A percentile compares a stretch with the other conserved stretches of the same genome.
phyloP scores from a whole-genome alignment of 768 basidiomycete genomes.

The Phylloporus arenicola region DNA sequence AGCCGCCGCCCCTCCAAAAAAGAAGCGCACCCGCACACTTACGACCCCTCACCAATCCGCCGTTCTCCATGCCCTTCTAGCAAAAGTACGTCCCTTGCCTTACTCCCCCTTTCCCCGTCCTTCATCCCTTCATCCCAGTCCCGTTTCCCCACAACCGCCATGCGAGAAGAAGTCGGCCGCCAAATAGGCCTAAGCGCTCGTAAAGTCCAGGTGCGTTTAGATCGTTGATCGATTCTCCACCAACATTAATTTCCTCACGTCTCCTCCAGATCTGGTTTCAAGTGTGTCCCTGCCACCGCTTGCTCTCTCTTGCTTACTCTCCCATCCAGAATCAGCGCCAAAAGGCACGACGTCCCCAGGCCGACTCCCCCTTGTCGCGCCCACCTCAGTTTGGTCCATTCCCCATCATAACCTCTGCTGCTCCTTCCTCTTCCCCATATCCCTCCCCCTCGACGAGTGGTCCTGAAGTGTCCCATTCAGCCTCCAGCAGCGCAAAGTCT shows the following conservation, averaged over 20 bases:
- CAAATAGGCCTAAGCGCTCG: conserved; percentile 85
- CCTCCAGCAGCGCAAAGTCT: conserved; percentile 11
- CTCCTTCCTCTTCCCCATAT: conserved; percentile 19
- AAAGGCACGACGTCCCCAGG: conserved; percentile 74
- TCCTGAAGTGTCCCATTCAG: conserved; percentile 13
- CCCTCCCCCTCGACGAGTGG: conserved; percentile 5
- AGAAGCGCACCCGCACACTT: conserved; percentile 79
- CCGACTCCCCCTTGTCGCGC: conserved; percentile 49
- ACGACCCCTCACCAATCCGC: conserved; percentile 87
- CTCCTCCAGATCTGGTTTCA: conserved; percentile 79
- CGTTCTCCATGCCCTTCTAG: conserved; percentile 81
- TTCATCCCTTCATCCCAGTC: conserved; percentile 45
- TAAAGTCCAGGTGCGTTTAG: conserved; percentile 73
- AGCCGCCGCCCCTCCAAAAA: conserved; percentile 34
- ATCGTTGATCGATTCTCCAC: conserved; percentile 2
- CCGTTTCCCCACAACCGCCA: conserved; percentile 81
- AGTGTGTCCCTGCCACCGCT: conserved; percentile 35
- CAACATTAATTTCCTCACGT: conserved; percentile 8
- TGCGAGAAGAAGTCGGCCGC: conserved; percentile 83
- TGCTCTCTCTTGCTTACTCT: conserved; percentile 3
- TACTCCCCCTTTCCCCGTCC: not conserved
- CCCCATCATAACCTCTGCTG: conserved; percentile 38
- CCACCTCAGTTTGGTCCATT: conserved; percentile 64
- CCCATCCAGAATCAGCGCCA: conserved; percentile 72
- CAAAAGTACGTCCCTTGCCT: conserved; percentile 52